These are phyloP conservation scores for Dendrocalamus latiflorus DNA, from an alignment of 202 grass and related monocot genomes.

Conservation along the genomic window DNA sequence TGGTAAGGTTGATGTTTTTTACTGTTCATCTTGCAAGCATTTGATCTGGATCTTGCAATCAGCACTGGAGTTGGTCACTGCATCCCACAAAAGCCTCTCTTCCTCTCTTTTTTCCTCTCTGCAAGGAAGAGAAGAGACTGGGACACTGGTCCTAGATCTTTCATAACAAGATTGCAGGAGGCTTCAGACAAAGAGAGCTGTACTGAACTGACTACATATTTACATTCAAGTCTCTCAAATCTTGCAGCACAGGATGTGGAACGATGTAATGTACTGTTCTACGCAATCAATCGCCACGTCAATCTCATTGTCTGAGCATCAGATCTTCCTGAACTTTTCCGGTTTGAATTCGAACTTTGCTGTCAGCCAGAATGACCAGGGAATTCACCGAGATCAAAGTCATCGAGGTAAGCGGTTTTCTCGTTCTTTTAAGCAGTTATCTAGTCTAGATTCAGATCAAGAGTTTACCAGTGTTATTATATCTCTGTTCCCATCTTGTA, in stretches of 20 bases:
- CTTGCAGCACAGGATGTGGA: neutral
- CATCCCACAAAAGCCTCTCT: neutral
- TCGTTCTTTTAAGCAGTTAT: neutral
- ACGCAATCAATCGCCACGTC: neutral
- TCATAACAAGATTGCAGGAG: neutral
- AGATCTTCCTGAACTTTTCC: neutral
- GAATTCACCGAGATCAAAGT: neutral
- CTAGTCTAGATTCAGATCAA: neutral
- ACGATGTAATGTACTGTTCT: neutral
- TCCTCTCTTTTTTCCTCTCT: neutral
- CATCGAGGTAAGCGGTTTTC: neutral
- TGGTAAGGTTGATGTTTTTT: neutral
- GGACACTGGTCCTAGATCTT: neutral
- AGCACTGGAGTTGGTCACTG: neutral
- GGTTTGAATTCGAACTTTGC: neutral
- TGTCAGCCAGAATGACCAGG: neutral
- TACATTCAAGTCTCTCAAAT: constrained; percentile 2
- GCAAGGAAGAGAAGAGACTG: neutral
- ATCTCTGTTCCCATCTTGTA: neutral
- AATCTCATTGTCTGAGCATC: neutral
- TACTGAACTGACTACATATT: neutral
- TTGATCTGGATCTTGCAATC: neutral
- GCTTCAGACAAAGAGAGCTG: neutral
- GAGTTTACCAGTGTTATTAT: neutral
- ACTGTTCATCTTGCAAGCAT: neutral